Conservation (phyloP, 129 eudicot genomes). For the Tagetes erecta region DNA sequence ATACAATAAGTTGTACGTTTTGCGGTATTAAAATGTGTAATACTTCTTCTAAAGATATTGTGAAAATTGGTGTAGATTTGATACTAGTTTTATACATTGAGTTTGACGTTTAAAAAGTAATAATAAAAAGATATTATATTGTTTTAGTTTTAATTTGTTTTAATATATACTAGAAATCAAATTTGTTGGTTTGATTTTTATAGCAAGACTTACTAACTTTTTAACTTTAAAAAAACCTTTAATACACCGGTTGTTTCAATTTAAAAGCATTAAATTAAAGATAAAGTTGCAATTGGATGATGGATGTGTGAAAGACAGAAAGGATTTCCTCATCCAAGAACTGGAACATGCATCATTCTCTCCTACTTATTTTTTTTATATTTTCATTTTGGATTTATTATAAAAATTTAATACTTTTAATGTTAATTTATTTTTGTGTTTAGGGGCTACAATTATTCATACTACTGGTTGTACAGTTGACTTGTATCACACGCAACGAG, state of each 20-base stretch:
- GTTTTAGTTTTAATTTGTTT: too few species aligned
- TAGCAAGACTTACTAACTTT: too few species aligned
- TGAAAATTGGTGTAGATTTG: too few species aligned
- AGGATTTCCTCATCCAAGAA: conserved; percentile 20
- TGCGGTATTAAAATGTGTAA: too few species aligned
- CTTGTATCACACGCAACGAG: background rate
- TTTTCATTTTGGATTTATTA: background rate
- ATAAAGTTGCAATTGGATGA: conserved; percentile 20
- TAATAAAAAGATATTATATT: too few species aligned
- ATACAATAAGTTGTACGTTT: too few species aligned
- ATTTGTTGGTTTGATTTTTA: too few species aligned
- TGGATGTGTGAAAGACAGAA: conserved; percentile 19
- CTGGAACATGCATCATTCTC: conserved; percentile 12
- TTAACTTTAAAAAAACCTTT: too few species aligned
- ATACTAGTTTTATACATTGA: too few species aligned
- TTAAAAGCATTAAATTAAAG: conserved; percentile 6
- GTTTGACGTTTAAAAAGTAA: too few species aligned
- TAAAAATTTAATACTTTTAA: background rate
- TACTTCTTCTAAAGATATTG: too few species aligned
- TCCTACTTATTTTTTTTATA: background rate
- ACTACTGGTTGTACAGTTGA: background rate
- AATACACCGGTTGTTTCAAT: background rate
- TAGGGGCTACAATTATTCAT: background rate
- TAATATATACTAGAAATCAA: too few species aligned
- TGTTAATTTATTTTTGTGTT: background rate